Conservation (phyloP, 805 yeast genomes). For the Saturnispora galanensis region DNA sequence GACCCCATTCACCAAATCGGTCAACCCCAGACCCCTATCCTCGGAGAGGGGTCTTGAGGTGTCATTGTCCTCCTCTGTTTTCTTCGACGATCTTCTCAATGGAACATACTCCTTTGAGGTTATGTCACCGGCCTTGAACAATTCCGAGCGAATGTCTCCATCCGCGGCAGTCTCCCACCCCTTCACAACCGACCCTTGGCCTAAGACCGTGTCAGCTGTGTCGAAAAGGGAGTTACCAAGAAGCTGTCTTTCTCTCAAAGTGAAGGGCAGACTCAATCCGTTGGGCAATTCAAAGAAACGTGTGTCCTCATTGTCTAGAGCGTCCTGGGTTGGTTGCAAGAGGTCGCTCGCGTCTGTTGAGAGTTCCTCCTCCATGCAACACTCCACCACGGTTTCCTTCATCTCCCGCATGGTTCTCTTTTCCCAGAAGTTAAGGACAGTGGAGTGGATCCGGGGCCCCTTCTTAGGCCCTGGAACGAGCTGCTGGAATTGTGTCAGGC, state of each 20-base stretch:
- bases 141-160: slow-evolving; percentile 38
- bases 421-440: slow-evolving; percentile 48
- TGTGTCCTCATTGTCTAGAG: slow-evolving; percentile 19
- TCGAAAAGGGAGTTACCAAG: slow-evolving; percentile 67
- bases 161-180: slow-evolving; percentile 34
- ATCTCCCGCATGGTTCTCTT: slow-evolving; percentile 55
- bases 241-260: slow-evolving; percentile 44
- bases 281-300: slow-evolving; percentile 67
- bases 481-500: slow-evolving; percentile 26
- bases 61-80: slow-evolving; percentile 28
- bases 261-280: slow-evolving; percentile 57
- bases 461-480: not conserved
- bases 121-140: slow-evolving; percentile 22
- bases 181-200: slow-evolving; percentile 15
- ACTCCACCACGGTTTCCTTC: slow-evolving; percentile 58
- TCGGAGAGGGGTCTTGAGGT: too few species aligned
- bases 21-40: slow-evolving; percentile 32
- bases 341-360: slow-evolving; percentile 15
- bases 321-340: slow-evolving; percentile 7
- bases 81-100: slow-evolving; percentile 44
- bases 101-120: slow-evolving; percentile 62
- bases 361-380: slow-evolving; percentile 27
- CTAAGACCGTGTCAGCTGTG: slow-evolving; percentile 34
- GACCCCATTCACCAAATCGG: slow-evolving; percentile 50
- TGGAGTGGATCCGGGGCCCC: slow-evolving; percentile 26